Conservation (phyloP, 1,139 yeast genomes). For the Hansenula lynferdii region DNA sequence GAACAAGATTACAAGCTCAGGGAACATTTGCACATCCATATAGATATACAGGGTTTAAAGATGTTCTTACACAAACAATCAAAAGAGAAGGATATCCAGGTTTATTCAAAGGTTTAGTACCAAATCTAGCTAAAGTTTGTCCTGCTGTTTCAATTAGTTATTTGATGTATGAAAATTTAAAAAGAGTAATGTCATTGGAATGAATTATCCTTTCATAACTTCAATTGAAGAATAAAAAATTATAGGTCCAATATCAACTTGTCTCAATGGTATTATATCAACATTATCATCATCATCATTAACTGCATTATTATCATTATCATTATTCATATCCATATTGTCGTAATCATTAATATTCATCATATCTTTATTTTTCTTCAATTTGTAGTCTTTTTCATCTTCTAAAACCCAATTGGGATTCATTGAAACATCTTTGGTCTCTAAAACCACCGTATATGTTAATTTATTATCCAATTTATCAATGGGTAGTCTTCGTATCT, state of each 20-base stretch:
- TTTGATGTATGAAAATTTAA: conserved; percentile 88
- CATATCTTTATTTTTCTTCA: not conserved
- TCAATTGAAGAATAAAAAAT: conserved; percentile 16
- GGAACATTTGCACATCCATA: conserved; percentile 96
- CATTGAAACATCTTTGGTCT: conserved; percentile 1
- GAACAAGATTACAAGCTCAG: conserved; percentile 96
- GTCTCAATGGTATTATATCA: conserved; percentile 10
- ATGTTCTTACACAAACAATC: conserved; percentile 72
- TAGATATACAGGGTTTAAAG: conserved; percentile 75
- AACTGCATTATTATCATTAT: not conserved
- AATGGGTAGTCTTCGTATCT: conserved; percentile 8
- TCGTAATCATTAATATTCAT: not conserved
- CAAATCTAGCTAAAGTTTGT: conserved; percentile 92
- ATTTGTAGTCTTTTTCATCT: too few species aligned
- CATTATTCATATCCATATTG: too few species aligned
- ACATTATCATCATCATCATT: not conserved
- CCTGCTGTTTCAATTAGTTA: conserved; percentile 97
- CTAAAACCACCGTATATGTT: conserved; percentile 2
- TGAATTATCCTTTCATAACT: conserved; percentile 16
- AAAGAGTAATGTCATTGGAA: conserved; percentile 53
- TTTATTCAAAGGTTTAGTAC: conserved; percentile 85
- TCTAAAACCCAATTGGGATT: conserved; percentile 8
- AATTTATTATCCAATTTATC: conserved; percentile 3
- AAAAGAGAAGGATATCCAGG: conserved; percentile 87
- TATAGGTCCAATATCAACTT: conserved; percentile 17